phyloP scores from a whole-genome alignment of 2,329 filamentous ascomycete species.

The Aschersonia sp. region DNA sequence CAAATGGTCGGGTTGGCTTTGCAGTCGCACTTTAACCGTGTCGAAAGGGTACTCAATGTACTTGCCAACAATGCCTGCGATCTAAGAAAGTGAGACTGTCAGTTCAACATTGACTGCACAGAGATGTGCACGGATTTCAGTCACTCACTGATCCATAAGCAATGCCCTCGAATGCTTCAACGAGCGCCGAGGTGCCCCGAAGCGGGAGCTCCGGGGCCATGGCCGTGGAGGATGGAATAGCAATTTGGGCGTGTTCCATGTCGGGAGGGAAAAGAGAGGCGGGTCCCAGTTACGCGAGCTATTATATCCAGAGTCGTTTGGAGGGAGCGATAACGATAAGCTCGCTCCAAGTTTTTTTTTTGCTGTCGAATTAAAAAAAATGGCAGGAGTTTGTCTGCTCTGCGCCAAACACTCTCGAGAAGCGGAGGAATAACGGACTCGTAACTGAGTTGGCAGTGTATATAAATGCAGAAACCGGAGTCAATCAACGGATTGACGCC shows the following conservation, averaged over 20 bases:
- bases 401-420: no score
- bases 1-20: conserved; percentile 80
- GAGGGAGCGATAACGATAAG: neutral
- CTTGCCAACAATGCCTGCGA: conserved; percentile 80
- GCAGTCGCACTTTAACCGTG: conserved; percentile 91
- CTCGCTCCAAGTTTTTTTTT: neutral
- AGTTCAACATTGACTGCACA: neutral
- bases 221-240: conserved; percentile 11
- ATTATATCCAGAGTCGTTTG: neutral
- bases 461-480: neutral
- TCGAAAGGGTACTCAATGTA: conserved; percentile 98
- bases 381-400: neutral
- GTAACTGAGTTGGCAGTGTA: neutral
- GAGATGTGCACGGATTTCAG: neutral
- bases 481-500: neutral
- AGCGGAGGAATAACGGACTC: neutral
- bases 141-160: conserved; percentile 66
- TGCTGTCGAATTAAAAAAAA: neutral
- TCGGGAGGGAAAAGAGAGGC: neutral
- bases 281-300: neutral
- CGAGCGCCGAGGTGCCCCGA: conserved; percentile 24
- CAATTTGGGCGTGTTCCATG: conserved; percentile 17
- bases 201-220: conserved; percentile 12
- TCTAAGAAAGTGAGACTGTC: conserved; percentile 25
- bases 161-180: conserved; percentile 73